Base-by-base conservation (phyloP, 352 stramenopile species). In the Pythium vanterpoolii region DNA sequence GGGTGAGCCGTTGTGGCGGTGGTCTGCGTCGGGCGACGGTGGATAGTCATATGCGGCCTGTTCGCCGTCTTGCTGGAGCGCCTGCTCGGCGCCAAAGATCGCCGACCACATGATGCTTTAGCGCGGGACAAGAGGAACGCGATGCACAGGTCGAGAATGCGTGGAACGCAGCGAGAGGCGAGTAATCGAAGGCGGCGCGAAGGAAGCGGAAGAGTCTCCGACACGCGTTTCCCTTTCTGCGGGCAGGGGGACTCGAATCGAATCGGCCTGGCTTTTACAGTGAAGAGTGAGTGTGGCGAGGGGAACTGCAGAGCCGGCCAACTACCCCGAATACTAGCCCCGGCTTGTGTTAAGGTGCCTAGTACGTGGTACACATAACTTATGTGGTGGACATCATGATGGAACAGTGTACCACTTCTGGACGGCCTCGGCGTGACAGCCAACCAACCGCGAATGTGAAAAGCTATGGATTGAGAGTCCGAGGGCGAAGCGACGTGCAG, bases 21-120 rank as follows among this genome's bases (percentile, higher is more conserved):
- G 28, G 33, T 28, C 30, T 13, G 26, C 19, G 11, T 23, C 28
- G 30, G 39, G 38, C 38, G 54, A 52, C 21, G 58, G 56, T 33
- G 56, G 51, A 11, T 21, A 53, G 9, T 18, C 34, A 42, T 19
- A 42, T n/a, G 27, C 28, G 34, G 24, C 24, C 5, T 43, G 24
- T 19, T 49, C 42, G 23, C 24, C 39, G 4, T 65, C 54, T 11
- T 60, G 31, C 7, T 63, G 39, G 14, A 64, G 57, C 38, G 64
- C 58, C 53, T 67, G 46, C 44, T 73, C 60, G 26, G 60, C 61
- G 46, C 66, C 66, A 51, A 73, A 73, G 56, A 73, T 62, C 23
- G 66, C 66, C 14, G 66, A 73, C 66, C 66, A 73, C 66, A 73
- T 73, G 18, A 26, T 36, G 24, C 38, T 38, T 30, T 16, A 33